Evolutionary conservation across 495 filamentous ascomycete genomes (phyloP), one percentile per base, ranked within the genome.

Genomic region (Chaetomium tenue): DNA sequence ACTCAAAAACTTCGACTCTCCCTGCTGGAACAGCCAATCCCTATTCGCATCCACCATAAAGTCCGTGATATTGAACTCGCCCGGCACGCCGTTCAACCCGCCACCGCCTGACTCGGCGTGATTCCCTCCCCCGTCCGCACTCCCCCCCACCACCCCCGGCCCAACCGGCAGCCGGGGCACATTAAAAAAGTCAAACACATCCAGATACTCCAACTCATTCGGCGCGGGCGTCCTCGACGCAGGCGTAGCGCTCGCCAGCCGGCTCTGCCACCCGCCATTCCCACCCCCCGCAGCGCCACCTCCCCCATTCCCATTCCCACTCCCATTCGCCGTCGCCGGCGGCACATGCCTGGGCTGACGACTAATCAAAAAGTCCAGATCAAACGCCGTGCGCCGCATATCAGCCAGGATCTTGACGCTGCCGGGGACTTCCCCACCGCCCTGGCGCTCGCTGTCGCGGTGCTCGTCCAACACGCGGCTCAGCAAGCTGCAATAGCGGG

Each of bases 141-240:
- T 48, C 37, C 23, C 15, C 15, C 16, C 66, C 20, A 47, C 53
- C 22, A 58, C 26, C 25, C 57, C 63, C 42, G 73, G 72, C 33
- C 72, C 75, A 40, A 81, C 72, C 5, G 89, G 88, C 9, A 94
- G 78, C 20, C 91, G 80, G 5, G 92, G 92, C 51, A 94, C 84
- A 74, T 95, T 95, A 80, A 95, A 96, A 77, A 93, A 95, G 65
- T 92, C 90, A 72, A 96, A 96, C 2, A 95, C 90, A 70, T 96
- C 91, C n/a, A 95, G 77, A 69, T 93, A 95, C 68, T 95, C 92
- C 13, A 94, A 78, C 61, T 96, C 90, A 71, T 92, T 90, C 11
- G 88, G 84, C 12, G 83, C 88, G n/a, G 86, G 87, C 61, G 84
- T 91, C 30, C 85, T 78, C 12, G 57, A 48, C 57, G 80, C 80